These are phyloP conservation scores for Mimosa bimucronata DNA, from an alignment of 306 rosid species.

Conservation along the genomic window DNA sequence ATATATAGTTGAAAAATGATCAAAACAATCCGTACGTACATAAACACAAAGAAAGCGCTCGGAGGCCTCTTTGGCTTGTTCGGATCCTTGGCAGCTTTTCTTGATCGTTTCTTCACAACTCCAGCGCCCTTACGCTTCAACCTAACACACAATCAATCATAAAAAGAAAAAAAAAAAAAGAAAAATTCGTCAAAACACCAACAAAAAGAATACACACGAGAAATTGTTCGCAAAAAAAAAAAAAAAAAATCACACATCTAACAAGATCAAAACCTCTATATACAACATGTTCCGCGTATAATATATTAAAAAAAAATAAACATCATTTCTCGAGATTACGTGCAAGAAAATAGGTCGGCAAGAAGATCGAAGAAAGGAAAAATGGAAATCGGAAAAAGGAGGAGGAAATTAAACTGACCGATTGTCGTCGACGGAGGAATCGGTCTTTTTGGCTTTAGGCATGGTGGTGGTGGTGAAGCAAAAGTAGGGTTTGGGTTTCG, in stretches of 20 bases:
- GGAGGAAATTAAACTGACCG: conserved; percentile 43
- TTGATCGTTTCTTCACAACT: conserved; percentile 57
- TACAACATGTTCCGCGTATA: too few species aligned
- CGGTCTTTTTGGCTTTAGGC: conserved; percentile 69
- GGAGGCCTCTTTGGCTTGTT: conserved; percentile 97
- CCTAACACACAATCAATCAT: conserved; percentile 34
- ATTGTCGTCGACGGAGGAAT: conserved; percentile 48
- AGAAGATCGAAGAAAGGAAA: too few species aligned
- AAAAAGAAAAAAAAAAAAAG: too few species aligned
- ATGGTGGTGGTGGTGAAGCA: conserved; percentile 44
- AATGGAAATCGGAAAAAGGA: neutral
- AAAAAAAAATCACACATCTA: neutral
- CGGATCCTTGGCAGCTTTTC: conserved; percentile 86
- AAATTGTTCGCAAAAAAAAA: neutral
- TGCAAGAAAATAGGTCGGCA: too few species aligned
- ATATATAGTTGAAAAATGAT: neutral
- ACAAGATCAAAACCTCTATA: neutral
- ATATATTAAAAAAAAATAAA: too few species aligned
- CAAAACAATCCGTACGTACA: neutral
- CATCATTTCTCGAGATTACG: too few species aligned
- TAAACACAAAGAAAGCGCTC: conserved; percentile 96
- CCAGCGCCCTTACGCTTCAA: conserved; percentile 77
- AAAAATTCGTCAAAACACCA: neutral
- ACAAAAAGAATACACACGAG: neutral
- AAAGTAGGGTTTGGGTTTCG: neutral